Evolutionary conservation across 2,329 filamentous ascomycete genomes (phyloP).

Genomic region (Ophiostoma piceae): DNA sequence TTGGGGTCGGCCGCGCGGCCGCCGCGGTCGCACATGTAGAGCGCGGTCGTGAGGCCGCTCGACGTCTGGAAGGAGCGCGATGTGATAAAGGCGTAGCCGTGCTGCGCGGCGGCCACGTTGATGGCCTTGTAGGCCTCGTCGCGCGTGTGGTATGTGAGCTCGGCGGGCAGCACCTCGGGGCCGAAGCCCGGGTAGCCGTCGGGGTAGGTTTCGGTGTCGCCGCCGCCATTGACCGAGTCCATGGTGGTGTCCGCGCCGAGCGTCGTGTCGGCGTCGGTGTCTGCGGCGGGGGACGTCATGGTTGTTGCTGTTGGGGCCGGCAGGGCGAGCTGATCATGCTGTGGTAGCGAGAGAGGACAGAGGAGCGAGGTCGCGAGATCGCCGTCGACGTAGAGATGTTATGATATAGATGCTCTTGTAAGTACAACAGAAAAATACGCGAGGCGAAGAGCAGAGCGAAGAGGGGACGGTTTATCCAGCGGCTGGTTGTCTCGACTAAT

Average conservation of each 20-base stretch:
- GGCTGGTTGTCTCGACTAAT: neutral
- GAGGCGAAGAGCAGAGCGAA: neutral
- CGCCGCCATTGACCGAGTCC: neutral
- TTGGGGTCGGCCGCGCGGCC: conserved; percentile 20
- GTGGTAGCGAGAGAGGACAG: neutral
- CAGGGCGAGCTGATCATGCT: conserved; percentile 5
- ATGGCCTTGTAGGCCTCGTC: conserved; percentile 24
- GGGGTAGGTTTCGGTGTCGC: neutral
- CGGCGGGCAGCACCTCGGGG: conserved; percentile 21
- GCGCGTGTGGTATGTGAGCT: conserved; percentile 17
- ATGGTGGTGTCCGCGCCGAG: conserved; percentile 9
- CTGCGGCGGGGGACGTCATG: conserved; percentile 14
- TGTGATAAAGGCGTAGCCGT: conserved; percentile 24
- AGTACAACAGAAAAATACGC: too few relatives aligned
- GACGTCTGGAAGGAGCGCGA: conserved; percentile 23
- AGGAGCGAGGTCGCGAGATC: neutral
- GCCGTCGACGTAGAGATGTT: neutral
- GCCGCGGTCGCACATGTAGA: conserved; percentile 23
- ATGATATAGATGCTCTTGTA: neutral
- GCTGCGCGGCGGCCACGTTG: conserved; percentile 17
- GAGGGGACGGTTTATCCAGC: conserved; percentile 6
- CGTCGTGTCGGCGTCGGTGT: conserved; percentile 1
- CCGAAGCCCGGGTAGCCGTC: conserved; percentile 23
- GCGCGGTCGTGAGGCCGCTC: conserved; percentile 21
- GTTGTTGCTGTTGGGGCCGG: neutral